Conservation (phyloP, 306 rosid species). For the Fragaria vesca region DNA sequence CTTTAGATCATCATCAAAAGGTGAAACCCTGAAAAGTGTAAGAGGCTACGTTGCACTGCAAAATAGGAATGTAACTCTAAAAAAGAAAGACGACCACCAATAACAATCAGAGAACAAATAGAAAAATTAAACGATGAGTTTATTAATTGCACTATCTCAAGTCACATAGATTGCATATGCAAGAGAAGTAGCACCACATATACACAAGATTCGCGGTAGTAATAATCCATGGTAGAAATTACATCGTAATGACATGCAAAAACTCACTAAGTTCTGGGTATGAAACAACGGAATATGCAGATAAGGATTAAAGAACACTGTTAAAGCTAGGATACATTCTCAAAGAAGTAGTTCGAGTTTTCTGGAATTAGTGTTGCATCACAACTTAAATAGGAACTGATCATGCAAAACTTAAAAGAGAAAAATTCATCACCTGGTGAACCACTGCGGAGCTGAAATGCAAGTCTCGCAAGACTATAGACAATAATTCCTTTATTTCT, state of each 20-base stretch:
- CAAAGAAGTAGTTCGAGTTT: not conserved
- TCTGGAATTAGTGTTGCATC: conserved; percentile 1
- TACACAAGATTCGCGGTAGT: not conserved
- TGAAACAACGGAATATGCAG: not conserved
- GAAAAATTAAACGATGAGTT: not conserved
- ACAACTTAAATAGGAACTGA: not conserved
- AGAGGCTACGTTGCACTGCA: not conserved
- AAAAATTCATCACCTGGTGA: conserved; percentile 68
- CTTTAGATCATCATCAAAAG: conserved; percentile 22
- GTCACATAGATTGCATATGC: not conserved
- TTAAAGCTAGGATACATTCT: not conserved
- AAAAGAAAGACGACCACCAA: not conserved
- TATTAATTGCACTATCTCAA: not conserved
- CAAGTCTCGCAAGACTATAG: conserved; percentile 71
- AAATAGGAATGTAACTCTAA: not conserved
- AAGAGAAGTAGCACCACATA: not conserved
- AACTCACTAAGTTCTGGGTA: not conserved
- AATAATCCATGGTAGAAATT: not conserved
- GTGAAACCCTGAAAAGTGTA: conserved; percentile 15
- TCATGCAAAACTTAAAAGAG: conserved; percentile 6
- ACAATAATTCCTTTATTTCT: conserved; percentile 84
- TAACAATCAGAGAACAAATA: not conserved
- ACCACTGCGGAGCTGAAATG: conserved; percentile 88
- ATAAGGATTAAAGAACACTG: not conserved
- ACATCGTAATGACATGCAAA: not conserved